phyloP scores from a whole-genome alignment of 1,139 yeast genomes.

The Protomyces pachydermus region DNA sequence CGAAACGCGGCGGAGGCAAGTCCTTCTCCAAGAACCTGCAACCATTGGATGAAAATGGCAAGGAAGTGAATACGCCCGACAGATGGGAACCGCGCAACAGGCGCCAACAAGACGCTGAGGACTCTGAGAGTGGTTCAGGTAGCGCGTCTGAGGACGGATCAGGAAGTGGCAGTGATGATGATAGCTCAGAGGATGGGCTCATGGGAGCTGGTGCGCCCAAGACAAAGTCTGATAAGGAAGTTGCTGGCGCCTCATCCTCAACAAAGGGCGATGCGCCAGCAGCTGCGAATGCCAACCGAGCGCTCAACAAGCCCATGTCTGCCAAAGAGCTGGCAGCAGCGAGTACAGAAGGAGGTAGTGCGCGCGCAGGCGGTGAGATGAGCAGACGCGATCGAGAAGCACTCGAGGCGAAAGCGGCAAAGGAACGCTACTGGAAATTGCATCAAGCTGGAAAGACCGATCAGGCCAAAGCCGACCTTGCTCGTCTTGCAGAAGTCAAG shows the following conservation, averaged over 20 bases:
- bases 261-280: neutral
- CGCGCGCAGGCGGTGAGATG: slow-evolving; percentile 17
- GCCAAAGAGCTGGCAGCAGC: slow-evolving; percentile 11
- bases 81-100: slow-evolving; percentile 11
- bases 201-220: slow-evolving; percentile 19
- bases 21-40: slow-evolving; percentile 22
- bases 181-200: slow-evolving; percentile 21
- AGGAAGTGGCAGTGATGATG: slow-evolving; percentile 14
- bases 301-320: slow-evolving; percentile 18
- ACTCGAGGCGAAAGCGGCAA: slow-evolving; percentile 32
- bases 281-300: slow-evolving; percentile 19
- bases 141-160: neutral
- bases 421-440: slow-evolving; percentile 33
- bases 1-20: slow-evolving; percentile 22
- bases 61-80: slow-evolving; percentile 22
- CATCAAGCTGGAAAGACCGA: slow-evolving; percentile 34
- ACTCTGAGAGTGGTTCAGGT: slow-evolving; percentile 3
- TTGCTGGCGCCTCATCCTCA: neutral
- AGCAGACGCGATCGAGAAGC: slow-evolving; percentile 34
- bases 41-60: slow-evolving; percentile 22
- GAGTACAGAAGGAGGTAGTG: neutral
- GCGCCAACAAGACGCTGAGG: slow-evolving; percentile 1
- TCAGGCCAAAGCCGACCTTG: slow-evolving; percentile 33
- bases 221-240: slow-evolving; percentile 1
- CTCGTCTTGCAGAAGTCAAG: slow-evolving; percentile 32